Evolutionary conservation across 305 asterid genomes (phyloP).

Genomic region (Solanum hybrid): DNA sequence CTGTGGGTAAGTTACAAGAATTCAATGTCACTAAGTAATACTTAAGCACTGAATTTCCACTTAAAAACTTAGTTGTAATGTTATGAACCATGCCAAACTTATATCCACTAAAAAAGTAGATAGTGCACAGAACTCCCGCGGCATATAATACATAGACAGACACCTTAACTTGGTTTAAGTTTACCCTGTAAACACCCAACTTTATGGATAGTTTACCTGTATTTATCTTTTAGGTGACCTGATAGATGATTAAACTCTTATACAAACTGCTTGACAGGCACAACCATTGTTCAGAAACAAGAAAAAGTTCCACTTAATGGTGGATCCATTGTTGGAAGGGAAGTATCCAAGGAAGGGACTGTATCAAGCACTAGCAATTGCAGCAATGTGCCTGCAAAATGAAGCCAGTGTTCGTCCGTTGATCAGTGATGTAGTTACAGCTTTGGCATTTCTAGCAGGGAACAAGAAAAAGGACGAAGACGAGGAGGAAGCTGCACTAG

Average conservation of each 20-base stretch:
- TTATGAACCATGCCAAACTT: not conserved
- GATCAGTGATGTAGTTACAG: conserved; percentile 35
- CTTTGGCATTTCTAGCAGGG: conserved; percentile 20
- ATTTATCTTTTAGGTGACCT: not conserved
- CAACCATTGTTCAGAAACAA: conserved; percentile 42
- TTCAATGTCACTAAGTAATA: not conserved
- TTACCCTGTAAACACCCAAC: not conserved
- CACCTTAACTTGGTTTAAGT: not conserved
- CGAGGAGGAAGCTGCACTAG: not conserved
- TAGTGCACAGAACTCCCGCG: not conserved
- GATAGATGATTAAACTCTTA: not conserved
- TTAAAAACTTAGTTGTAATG: not conserved
- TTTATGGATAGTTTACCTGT: not conserved
- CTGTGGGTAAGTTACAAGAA: conserved; percentile 25
- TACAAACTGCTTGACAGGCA: conserved; percentile 23
- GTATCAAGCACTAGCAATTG: conserved; percentile 38
- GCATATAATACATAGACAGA: not conserved
- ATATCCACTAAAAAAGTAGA: not conserved
- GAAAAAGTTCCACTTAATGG: conserved; percentile 28
- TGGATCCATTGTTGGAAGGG: conserved; percentile 33
- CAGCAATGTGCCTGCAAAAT: conserved; percentile 47
- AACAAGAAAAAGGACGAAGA: conserved; percentile 6
- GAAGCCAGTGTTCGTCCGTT: conserved; percentile 33
- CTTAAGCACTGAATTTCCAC: not conserved
- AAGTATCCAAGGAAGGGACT: conserved; percentile 26